Conservation (phyloP, 2,329 filamentous ascomycete species). For the Coniochaeta prunicola region DNA sequence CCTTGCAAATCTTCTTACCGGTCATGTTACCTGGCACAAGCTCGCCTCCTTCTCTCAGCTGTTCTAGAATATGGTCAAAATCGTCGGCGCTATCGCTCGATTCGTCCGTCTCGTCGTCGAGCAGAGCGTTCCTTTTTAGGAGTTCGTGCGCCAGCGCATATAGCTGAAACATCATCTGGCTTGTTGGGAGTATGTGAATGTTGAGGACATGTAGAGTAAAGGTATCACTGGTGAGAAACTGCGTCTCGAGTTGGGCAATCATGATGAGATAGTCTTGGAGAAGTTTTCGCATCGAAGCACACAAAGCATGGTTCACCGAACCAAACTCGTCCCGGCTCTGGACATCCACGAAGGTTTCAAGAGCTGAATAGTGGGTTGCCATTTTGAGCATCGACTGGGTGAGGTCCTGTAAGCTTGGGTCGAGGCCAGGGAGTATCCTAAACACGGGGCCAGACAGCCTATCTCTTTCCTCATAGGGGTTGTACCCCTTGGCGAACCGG, state of each 20-base stretch:
- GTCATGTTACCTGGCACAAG: constrained; percentile 70
- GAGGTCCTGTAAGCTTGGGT: constrained; percentile 85
- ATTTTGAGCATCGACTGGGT: constrained; percentile 85
- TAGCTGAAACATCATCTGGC: constrained; percentile 84
- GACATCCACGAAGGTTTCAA: constrained; percentile 90
- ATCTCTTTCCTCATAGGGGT: constrained; percentile 79
- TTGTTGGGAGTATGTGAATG: constrained; percentile 81
- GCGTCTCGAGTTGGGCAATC: constrained; percentile 87
- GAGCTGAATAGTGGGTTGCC: constrained; percentile 85
- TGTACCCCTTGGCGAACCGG: constrained; percentile 74
- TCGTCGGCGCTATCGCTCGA: constrained; percentile 71
- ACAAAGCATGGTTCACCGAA: constrained; percentile 89
- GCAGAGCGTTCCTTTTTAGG: constrained; percentile 75
- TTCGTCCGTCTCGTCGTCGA: constrained; percentile 72
- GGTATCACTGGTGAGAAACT: constrained; percentile 77
- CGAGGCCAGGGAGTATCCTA: constrained; percentile 72
- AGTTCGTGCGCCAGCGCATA: constrained; percentile 85
- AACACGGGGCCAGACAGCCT: constrained; percentile 77
- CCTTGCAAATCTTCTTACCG: constrained; percentile 89
- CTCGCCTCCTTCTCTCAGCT: constrained; percentile 78
- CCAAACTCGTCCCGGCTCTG: constrained; percentile 91
- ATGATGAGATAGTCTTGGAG: constrained; percentile 91
- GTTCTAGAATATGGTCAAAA: constrained; percentile 88
- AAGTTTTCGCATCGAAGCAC: constrained; percentile 86
- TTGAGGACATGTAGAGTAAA: constrained; percentile 94